These are phyloP conservation scores for Picea abies DNA, from an alignment of 83 land plant species.

Conservation along the genomic window DNA sequence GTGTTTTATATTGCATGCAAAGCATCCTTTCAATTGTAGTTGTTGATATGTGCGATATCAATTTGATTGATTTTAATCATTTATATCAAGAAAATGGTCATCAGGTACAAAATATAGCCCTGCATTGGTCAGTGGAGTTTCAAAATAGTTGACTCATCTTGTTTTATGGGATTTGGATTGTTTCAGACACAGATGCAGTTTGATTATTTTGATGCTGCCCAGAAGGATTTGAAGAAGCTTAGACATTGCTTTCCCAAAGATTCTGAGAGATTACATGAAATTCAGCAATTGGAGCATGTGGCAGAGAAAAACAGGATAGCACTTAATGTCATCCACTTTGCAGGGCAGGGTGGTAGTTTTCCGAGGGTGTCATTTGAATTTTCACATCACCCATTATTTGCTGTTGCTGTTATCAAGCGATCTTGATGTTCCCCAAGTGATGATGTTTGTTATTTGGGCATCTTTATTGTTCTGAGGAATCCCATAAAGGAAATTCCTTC, in stretches of 20 bases:
- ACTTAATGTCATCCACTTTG: conserved; percentile 63
- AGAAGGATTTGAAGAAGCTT: conserved; percentile 70
- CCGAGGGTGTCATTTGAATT: conserved; percentile 86
- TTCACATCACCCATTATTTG: conserved; percentile 87
- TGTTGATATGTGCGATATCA: no score
- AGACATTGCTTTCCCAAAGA: conserved; percentile 57
- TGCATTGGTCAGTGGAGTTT: neutral
- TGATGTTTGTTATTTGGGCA: neutral
- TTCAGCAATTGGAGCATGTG: conserved; percentile 80
- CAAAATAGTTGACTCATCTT: neutral
- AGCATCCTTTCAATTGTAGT: no score
- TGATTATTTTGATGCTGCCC: conserved; percentile 78
- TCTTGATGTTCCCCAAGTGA: conserved; percentile 29
- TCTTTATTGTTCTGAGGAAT: no score
- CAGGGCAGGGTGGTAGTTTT: conserved; percentile 56
- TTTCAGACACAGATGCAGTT: conserved; percentile 41
- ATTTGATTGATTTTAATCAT: no score
- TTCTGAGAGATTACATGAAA: conserved; percentile 61
- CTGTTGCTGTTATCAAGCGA: conserved; percentile 84
- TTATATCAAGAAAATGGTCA: no score
- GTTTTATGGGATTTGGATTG: neutral
- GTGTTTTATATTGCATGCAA: neutral
- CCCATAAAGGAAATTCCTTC: no score
- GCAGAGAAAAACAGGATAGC: conserved; percentile 88
- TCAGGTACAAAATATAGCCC: neutral